Evolutionary conservation across 2,329 filamentous ascomycete species (phyloP).

Genomic region (Cytospora piceae): DNA sequence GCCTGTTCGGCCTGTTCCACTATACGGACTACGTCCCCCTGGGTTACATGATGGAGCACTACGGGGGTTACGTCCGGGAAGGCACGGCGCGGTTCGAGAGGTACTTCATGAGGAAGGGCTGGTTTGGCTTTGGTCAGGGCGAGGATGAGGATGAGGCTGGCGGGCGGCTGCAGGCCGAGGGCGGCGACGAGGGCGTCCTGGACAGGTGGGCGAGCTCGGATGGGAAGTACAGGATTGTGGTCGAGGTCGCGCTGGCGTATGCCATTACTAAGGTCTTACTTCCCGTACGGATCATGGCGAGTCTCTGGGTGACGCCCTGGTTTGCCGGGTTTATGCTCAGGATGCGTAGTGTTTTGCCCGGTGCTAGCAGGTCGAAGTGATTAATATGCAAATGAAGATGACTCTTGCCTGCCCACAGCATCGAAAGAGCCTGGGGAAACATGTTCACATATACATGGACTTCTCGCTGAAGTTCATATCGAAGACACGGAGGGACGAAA

Average conservation of each 20-base stretch:
- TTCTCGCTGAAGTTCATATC: not conserved
- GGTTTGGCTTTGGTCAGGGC: conserved; percentile 65
- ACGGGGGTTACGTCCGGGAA: conserved; percentile 56
- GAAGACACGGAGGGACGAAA: not conserved
- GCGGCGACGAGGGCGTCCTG: conserved; percentile 33
- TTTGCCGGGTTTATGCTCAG: conserved; percentile 72
- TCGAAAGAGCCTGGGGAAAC: not conserved
- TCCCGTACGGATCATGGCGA: conserved; percentile 74
- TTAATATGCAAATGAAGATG: not conserved
- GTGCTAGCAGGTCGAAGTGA: conserved; percentile 24
- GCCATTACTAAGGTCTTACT: conserved; percentile 85
- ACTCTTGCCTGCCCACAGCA: not conserved
- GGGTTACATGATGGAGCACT: conserved; percentile 52
- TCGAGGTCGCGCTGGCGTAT: conserved; percentile 84
- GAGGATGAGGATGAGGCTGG: conserved; percentile 39
- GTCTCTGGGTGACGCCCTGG: conserved; percentile 90
- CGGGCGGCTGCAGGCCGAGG: not conserved
- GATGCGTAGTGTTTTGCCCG: conserved; percentile 32
- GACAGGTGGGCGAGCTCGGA: conserved; percentile 46
- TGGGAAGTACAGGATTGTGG: conserved; percentile 58
- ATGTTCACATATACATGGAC: not conserved
- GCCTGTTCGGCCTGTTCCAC: conserved; percentile 77
- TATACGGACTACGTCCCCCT: conserved; percentile 75
- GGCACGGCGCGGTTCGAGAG: conserved; percentile 75
- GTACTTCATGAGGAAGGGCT: conserved; percentile 79